phyloP scores from a whole-genome alignment of 331 rosid species.

The Phaseolus coccineus region DNA sequence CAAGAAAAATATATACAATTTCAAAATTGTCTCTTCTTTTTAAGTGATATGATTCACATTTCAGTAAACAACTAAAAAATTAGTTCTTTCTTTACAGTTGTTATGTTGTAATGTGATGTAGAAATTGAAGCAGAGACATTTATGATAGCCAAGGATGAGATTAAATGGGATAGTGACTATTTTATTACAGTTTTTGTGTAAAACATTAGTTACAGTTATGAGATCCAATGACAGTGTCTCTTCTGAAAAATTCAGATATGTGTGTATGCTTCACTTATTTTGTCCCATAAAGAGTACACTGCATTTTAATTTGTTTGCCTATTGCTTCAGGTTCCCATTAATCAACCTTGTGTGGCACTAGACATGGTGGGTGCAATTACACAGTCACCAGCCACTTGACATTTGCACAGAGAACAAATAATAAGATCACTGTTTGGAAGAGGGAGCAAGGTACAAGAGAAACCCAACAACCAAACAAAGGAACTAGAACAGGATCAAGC shows the following conservation, averaged over 20 bases:
- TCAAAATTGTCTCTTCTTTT: too few relatives aligned
- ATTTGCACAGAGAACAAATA: not conserved
- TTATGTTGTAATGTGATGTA: too few relatives aligned
- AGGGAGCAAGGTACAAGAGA: constrained; percentile 32
- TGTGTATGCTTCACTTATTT: constrained; percentile 11
- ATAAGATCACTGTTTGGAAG: not conserved
- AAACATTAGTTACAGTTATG: constrained; percentile 38
- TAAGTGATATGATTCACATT: too few relatives aligned
- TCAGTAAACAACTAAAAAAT: too few relatives aligned
- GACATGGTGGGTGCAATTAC: constrained; percentile 75
- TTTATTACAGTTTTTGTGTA: constrained; percentile 24
- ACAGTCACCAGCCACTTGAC: constrained; percentile 61
- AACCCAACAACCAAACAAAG: not conserved
- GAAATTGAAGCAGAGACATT: constrained; percentile 16
- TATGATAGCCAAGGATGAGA: constrained; percentile 20
- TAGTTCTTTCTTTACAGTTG: too few relatives aligned
- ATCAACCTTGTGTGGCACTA: constrained; percentile 84
- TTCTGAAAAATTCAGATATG: constrained; percentile 43
- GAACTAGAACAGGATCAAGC: not conserved
- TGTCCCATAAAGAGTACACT: constrained; percentile 1
- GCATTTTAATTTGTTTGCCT: constrained; percentile 18
- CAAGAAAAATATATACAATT: too few relatives aligned
- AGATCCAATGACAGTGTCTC: constrained; percentile 21
- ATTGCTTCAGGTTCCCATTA: constrained; percentile 74
- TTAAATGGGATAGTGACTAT: not conserved